phyloP scores from a whole-genome alignment of 2,329 filamentous ascomycete genomes.

The Pseudocercospora pini-densiflorae region DNA sequence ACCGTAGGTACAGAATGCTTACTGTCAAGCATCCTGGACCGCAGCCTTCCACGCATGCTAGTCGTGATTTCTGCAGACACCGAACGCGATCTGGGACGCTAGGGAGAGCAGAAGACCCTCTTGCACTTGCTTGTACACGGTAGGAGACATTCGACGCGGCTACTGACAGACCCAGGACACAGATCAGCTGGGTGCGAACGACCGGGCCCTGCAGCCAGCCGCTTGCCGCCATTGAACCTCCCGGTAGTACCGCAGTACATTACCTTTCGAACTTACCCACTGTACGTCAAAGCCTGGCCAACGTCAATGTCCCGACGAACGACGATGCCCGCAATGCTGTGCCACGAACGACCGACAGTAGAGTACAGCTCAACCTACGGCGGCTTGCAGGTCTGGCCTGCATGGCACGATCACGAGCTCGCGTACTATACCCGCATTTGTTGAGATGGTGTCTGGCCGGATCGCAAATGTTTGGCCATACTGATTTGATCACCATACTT shows the following conservation, averaged over 20 bases:
- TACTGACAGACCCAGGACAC: background rate
- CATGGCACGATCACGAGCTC: background rate
- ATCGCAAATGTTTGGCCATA: background rate
- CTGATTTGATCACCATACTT: background rate
- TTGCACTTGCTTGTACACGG: background rate
- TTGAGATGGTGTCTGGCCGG: background rate
- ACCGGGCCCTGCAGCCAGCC: background rate
- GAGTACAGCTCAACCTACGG: background rate
- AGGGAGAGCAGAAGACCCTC: no score
- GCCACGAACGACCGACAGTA: background rate
- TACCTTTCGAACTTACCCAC: background rate
- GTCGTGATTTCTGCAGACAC: no score
- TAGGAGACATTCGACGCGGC: background rate
- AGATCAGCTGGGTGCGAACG: background rate
- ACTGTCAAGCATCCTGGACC: background rate
- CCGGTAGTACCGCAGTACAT: background rate
- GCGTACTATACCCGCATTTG: no score
- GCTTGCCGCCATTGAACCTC: background rate
- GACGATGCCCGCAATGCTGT: background rate
- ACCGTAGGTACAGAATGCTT: background rate
- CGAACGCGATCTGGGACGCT: no score
- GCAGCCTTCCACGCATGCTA: background rate
- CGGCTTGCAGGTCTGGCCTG: background rate
- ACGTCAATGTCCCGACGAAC: no score
- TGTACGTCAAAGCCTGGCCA: background rate